Evolutionary conservation across 2,329 filamentous ascomycete species (phyloP).

Genomic region (Albophoma yamanashiensis): DNA sequence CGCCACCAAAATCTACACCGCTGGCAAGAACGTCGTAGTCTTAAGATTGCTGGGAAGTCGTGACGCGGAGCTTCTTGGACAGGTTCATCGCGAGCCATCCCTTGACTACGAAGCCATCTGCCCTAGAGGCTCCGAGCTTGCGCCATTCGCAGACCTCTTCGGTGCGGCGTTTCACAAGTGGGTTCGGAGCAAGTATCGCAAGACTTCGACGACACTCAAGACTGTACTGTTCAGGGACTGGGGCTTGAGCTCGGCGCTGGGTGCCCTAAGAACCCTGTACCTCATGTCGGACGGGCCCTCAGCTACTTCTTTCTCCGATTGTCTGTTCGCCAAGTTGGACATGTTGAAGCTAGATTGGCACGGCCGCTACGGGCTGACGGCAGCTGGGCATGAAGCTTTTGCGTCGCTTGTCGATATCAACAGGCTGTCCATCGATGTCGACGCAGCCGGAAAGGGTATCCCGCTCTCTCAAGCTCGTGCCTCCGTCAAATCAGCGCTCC

Average conservation of each 20-base stretch:
- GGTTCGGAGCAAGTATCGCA: slow-evolving; percentile 63
- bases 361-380: slow-evolving; percentile 72
- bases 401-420: slow-evolving; percentile 45
- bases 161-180: slow-evolving; percentile 60
- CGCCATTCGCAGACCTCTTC: slow-evolving; percentile 68
- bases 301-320: slow-evolving; percentile 53
- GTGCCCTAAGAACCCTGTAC: slow-evolving; percentile 62
- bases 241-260: slow-evolving; percentile 53
- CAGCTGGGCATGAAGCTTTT: slow-evolving; percentile 65
- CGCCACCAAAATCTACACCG: slow-evolving; percentile 65
- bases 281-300: slow-evolving; percentile 64
- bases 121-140: slow-evolving; percentile 33
- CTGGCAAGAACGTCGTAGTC: slow-evolving; percentile 81
- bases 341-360: slow-evolving; percentile 53
- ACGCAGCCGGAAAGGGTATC: slow-evolving; percentile 24
- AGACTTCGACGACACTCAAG: slow-evolving; percentile 56
- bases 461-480: slow-evolving; percentile 36
- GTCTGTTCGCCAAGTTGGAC: slow-evolving; percentile 68
- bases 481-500: slow-evolving; percentile 47
- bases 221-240: slow-evolving; percentile 58
- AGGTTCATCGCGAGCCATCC: slow-evolving; percentile 25
- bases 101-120: slow-evolving; percentile 51
- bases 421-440: slow-evolving; percentile 50
- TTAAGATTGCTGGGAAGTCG: slow-evolving; percentile 59
- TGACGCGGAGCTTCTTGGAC: slow-evolving; percentile 19